Base-by-base conservation (phyloP, 345 rosid species). In the Euphorbia lathyris region DNA sequence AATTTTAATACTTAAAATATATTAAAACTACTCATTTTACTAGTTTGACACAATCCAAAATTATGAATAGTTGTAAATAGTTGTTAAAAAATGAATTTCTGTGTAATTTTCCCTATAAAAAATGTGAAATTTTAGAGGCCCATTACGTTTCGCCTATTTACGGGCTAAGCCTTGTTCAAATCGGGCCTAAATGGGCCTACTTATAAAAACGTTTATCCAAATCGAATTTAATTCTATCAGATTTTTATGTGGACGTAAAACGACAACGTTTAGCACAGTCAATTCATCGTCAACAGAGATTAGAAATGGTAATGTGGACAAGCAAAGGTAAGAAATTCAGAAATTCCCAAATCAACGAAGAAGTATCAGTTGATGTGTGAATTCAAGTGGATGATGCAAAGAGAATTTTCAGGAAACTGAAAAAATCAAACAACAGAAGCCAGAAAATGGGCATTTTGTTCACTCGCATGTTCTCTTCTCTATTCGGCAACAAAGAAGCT, bases 401-500 rank as follows among this genome's bases (percentile, higher is more conserved):
- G 16, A 30, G 47, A 51, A 66, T 30, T 34, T 51, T 25, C 19
- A 38, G 14, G 10, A 19, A n/a, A 4, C 47, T 66, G 70, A 66
- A 22, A 56, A 12, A 9, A 34, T 34, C 11, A 13, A 34, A 2
- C 12, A n/a, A n/a, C n/a, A n/a, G n/a, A 9, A 42, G 9, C 0
- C 34, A 36, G 4, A 72, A 74, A 73, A 89, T 89, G 97, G 97
- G 97, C 57, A 86, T 89, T 70, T 17, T 89, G 67, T 89, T 91
- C 73, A 81, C 91, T 62, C 77, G 88, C 63, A 79, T 91, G 88
- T 88, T 91, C 85, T 86, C 97, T 55, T 89, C 91, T 9, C 78
- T 88, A 3, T 85, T 87, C 74, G 90, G 92, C 38, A 83, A 86
- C 81, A 84, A 74, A 76, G 97, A 88, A 81, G 96, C 96, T 74